Conservation (phyloP, 2,329 filamentous ascomycete genomes). For the Lachnellula subtilissima region DNA sequence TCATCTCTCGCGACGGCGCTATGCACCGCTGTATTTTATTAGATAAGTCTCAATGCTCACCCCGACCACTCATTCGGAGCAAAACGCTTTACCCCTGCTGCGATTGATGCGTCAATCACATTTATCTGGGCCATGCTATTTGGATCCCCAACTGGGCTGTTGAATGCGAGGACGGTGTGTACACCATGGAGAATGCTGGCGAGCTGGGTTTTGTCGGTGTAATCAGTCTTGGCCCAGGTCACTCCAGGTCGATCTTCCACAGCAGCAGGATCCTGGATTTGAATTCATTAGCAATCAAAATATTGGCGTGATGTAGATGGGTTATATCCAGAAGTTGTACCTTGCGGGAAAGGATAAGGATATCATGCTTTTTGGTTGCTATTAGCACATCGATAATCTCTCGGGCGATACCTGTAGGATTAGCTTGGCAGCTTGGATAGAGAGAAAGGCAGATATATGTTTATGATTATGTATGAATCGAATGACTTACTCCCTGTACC, state of each 20-base stretch:
- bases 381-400: slow-evolving; percentile 49
- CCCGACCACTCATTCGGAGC: slow-evolving; percentile 34
- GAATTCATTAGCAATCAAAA: neutral
- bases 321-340: neutral
- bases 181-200: slow-evolving; percentile 37
- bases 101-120: slow-evolving; percentile 35
- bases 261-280: slow-evolving; percentile 23
- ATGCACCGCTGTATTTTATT: neutral
- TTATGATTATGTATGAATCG: neutral
- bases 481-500: slow-evolving; percentile 38
- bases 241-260: slow-evolving; percentile 26
- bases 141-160: slow-evolving; percentile 25
- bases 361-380: slow-evolving; percentile 46
- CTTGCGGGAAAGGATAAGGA: slow-evolving; percentile 39
- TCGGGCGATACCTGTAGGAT: slow-evolving; percentile 43
- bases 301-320: neutral
- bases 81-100: slow-evolving; percentile 34
- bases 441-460: neutral
- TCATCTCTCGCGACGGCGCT: too few species aligned
- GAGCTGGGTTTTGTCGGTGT: slow-evolving; percentile 37
- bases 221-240: slow-evolving; percentile 38
- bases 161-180: slow-evolving; percentile 49
- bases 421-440: neutral
- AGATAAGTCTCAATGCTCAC: slow-evolving; percentile 26
- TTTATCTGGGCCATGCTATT: slow-evolving; percentile 27